A percentile compares a stretch with the other conserved stretches of the same genome.
phyloP scores from a whole-genome alignment of 1,284 basidiomycete species.

The Rhodotorula sp. region DNA sequence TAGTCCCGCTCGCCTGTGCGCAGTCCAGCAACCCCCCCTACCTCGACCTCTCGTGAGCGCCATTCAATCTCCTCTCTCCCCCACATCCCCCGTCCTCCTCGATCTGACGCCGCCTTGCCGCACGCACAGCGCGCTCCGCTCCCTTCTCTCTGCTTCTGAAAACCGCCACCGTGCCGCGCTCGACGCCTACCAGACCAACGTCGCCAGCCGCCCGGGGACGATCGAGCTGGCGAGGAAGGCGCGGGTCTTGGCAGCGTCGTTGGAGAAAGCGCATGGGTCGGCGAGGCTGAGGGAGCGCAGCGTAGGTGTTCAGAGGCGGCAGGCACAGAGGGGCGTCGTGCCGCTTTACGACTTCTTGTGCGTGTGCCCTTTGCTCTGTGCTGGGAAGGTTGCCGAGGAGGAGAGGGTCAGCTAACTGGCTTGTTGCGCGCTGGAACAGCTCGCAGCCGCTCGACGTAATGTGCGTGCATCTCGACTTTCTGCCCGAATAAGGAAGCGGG shows the following conservation, averaged over 20 bases:
- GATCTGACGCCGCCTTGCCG: background rate
- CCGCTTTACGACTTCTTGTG: slow-evolving; percentile 10
- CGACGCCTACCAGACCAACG: slow-evolving; percentile 5
- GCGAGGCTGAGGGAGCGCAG: slow-evolving; percentile 1
- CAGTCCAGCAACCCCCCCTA: background rate
- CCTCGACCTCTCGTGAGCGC: slow-evolving; percentile 6
- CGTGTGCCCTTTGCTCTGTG: background rate
- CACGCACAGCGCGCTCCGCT: background rate
- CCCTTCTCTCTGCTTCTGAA: background rate
- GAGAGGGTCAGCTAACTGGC: background rate
- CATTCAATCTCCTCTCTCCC: slow-evolving; percentile 1
- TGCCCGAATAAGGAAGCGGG: background rate
- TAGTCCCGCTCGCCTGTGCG: background rate
- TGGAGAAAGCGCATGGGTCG: background rate
- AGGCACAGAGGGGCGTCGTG: slow-evolving; percentile 5
- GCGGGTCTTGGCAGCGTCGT: background rate
- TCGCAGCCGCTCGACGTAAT: slow-evolving; percentile 25
- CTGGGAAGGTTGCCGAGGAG: background rate
- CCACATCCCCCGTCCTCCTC: background rate
- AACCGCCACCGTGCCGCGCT: background rate
- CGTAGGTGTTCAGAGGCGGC: background rate
- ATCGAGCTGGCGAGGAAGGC: slow-evolving; percentile 5
- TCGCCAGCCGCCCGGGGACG: background rate
- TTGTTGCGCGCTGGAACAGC: background rate
- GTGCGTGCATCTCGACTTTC: background rate